A percentile compares a stretch with the other conserved stretches of the same genome.
These are phyloP conservation scores for Quercus variabilis DNA, from an alignment of 306 rosid genomes.

Conservation along the genomic window DNA sequence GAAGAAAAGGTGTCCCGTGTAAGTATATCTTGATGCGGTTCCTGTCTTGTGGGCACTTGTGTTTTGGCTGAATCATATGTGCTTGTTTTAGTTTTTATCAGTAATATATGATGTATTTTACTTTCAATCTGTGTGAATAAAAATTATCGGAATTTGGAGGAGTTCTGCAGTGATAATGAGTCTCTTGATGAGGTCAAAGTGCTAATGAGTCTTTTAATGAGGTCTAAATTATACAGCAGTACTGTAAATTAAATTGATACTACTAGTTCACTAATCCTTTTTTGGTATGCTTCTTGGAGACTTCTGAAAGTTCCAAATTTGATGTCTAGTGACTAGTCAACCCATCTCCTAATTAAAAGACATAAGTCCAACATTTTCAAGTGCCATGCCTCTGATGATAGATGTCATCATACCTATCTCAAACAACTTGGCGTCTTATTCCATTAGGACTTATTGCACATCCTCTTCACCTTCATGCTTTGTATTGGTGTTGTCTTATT, in stretches of 20 bases:
- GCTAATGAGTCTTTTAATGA: not conserved
- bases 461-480: not conserved
- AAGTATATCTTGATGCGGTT: slow-evolving; percentile 13
- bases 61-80: not conserved
- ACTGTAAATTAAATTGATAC: not conserved
- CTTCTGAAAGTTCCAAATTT: not conserved
- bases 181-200: not conserved
- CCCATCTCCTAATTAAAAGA: not conserved
- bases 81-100: not conserved
- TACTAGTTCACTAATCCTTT: not conserved
- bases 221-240: not conserved
- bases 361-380: not conserved
- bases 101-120: not conserved
- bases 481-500: not conserved
- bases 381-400: slow-evolving; percentile 3
- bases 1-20: slow-evolving; percentile 71
- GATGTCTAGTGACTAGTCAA: not conserved
- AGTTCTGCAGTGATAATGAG: not conserved
- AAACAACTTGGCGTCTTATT: not conserved
- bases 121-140: not conserved
- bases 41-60: not conserved
- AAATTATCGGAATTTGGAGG: not conserved
- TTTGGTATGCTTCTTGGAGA: not conserved
- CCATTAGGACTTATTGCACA: not conserved
- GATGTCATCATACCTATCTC: not conserved